Conservation (phyloP, 148 eudicot genomes). For the Euryodendron excelsum region DNA sequence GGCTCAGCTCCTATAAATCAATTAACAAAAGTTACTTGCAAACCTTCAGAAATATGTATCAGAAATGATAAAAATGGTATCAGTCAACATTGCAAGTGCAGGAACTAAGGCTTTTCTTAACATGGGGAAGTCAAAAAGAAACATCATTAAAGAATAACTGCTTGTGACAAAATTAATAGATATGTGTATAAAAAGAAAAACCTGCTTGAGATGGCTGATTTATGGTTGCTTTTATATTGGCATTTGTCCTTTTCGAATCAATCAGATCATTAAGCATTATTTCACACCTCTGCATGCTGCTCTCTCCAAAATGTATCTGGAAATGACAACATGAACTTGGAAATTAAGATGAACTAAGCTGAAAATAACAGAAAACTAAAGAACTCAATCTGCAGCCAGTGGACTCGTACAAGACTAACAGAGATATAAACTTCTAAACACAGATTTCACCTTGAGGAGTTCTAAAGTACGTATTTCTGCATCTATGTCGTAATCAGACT, state of each 20-base stretch:
- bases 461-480: conserved; percentile 90
- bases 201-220: conserved; percentile 63
- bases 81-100: not conserved
- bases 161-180: not conserved
- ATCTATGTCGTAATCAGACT: conserved; percentile 93
- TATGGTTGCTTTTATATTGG: conserved; percentile 86
- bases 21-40: conserved; percentile 10
- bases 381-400: not conserved
- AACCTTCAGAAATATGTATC: not conserved
- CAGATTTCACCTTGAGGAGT: conserved; percentile 69
- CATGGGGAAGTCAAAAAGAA: not conserved
- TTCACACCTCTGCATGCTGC: conserved; percentile 98
- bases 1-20: conserved; percentile 40
- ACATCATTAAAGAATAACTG: not conserved
- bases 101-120: not conserved
- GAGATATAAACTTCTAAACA: not conserved
- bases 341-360: conserved; percentile 10
- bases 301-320: conserved; percentile 99
- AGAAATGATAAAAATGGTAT: not conserved
- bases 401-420: conserved; percentile 8
- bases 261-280: conserved; percentile 99
- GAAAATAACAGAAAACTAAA: not conserved
- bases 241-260: conserved; percentile 84
- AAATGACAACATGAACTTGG: conserved; percentile 16
- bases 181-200: conserved; percentile 14